A percentile compares a stretch with the other conserved stretches of the same genome.
Conservation (phyloP, 2,329 filamentous ascomycete species). For the Colletotrichum sublineola region DNA sequence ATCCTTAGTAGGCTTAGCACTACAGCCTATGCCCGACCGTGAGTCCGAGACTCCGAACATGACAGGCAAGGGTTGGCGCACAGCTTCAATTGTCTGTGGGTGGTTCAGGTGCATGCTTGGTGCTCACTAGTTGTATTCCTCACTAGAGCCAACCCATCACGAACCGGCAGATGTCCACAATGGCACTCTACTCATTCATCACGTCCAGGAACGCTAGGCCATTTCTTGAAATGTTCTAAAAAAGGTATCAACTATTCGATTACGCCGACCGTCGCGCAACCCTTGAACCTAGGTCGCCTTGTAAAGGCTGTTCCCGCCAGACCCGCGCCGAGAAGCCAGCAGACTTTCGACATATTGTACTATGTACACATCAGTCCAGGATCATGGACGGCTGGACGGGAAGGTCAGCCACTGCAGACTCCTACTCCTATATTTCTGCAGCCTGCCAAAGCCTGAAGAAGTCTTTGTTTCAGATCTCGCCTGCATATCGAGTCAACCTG, state of each 20-base stretch:
- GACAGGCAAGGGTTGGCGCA: constrained; percentile 37
- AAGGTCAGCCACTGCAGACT: constrained; percentile 36
- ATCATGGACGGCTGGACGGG: constrained; percentile 28
- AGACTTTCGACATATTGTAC: constrained; percentile 19
- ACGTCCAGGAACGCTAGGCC: constrained; percentile 15
- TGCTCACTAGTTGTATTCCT: constrained; percentile 25
- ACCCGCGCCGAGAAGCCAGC: constrained; percentile 23
- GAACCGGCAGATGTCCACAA: constrained; percentile 24
- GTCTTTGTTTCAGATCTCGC: constrained; percentile 40
- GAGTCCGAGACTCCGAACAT: constrained; percentile 34
- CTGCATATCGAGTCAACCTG: constrained; percentile 27
- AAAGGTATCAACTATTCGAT: constrained; percentile 1
- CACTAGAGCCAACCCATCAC: constrained; percentile 9
- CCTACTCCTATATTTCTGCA: constrained; percentile 19
- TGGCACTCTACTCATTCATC: constrained; percentile 19
- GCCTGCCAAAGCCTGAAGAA: constrained; percentile 35
- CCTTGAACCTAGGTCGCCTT: constrained; percentile 25
- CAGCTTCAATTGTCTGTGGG: constrained; percentile 40
- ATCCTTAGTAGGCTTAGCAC: constrained; percentile 23
- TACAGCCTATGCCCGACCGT: constrained; percentile 30
- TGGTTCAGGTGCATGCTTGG: constrained; percentile 17
- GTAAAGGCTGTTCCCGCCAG: constrained; percentile 16
- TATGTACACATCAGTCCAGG: constrained; percentile 10
- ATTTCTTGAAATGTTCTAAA: constrained; percentile 13
- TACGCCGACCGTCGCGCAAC: constrained; percentile 8